Evolutionary conservation across 345 rosid species (phyloP).

Genomic region (Boechera retrofracta): DNA sequence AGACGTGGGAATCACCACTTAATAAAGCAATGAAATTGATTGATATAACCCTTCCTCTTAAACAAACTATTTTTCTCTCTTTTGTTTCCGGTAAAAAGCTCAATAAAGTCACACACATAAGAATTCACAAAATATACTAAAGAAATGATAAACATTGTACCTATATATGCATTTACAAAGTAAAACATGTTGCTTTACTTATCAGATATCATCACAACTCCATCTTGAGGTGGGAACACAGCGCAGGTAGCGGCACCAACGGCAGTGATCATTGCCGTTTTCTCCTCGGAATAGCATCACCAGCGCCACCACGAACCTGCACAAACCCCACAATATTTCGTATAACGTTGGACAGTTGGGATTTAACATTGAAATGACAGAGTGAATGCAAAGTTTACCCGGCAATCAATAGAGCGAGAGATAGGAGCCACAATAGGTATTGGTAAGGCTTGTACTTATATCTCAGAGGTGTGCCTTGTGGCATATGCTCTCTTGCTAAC

Average conservation of each 20-base stretch:
- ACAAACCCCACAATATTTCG: background rate
- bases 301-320: constrained; percentile 65
- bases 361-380: background rate
- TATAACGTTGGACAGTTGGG: background rate
- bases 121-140: constrained; percentile 20
- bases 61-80: background rate
- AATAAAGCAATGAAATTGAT: constrained; percentile 24
- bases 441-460: constrained; percentile 81
- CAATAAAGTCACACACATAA: constrained; percentile 14
- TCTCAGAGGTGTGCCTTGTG: constrained; percentile 52
- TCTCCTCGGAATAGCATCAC: constrained; percentile 73
- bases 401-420: constrained; percentile 56
- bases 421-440: constrained; percentile 61
- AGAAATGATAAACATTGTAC: background rate
- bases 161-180: constrained; percentile 37
- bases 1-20: constrained; percentile 45
- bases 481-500: constrained; percentile 57
- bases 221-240: constrained; percentile 84
- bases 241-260: constrained; percentile 86
- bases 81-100: constrained; percentile 2
- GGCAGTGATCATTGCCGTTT: constrained; percentile 71
- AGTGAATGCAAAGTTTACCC: constrained; percentile 57
- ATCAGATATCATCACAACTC: constrained; percentile 57
- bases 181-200: constrained; percentile 4
- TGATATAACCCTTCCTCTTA: constrained; percentile 30